Percentiles rank a stretch among this genome's conserved stretches.
Evolutionary conservation across 73 alveolate species (phyloP).

Genomic region (Halteria grandinella): DNA sequence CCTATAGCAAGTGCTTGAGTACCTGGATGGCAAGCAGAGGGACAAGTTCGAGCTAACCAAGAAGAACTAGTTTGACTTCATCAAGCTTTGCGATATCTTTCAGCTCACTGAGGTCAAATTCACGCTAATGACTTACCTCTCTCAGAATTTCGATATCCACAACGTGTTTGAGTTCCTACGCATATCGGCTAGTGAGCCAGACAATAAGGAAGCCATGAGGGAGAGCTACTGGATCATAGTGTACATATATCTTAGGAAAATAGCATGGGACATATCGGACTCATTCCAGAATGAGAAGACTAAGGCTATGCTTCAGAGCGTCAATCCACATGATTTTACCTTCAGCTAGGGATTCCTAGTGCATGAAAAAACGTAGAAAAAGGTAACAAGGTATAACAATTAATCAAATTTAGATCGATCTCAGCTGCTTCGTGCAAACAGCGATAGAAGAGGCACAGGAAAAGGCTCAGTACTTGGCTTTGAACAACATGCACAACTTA

Average conservation of each 20-base stretch:
- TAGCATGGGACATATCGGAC: slow-evolving; percentile 47
- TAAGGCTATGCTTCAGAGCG: slow-evolving; percentile 18
- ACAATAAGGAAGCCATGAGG: slow-evolving; percentile 21
- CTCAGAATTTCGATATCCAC: slow-evolving; percentile 23
- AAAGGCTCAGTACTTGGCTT: not conserved
- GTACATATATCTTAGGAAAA: slow-evolving; percentile 27
- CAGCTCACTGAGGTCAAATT: slow-evolving; percentile 21
- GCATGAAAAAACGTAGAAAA: slow-evolving; percentile 31
- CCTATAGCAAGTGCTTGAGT: slow-evolving; percentile 31
- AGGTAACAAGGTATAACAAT: not conserved
- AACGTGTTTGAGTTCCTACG: slow-evolving; percentile 46
- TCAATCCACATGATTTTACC: slow-evolving; percentile 11
- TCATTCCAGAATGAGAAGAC: slow-evolving; percentile 11
- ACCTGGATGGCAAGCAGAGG: slow-evolving; percentile 37
- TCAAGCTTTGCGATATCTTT: slow-evolving; percentile 41
- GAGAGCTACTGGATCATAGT: slow-evolving; percentile 66
- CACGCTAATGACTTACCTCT: slow-evolving; percentile 27
- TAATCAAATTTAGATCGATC: not conserved
- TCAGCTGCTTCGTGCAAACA: not conserved
- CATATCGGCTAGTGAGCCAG: slow-evolving; percentile 35
- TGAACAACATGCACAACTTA: slow-evolving; percentile 57
- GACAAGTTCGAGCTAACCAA: slow-evolving; percentile 55
- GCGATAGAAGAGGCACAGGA: slow-evolving; percentile 1
- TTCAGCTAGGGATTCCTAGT: slow-evolving; percentile 29
- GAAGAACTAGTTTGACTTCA: slow-evolving; percentile 46